Conservation (phyloP, 2,329 filamentous ascomycete genomes). For the Cladosporium velox region DNA sequence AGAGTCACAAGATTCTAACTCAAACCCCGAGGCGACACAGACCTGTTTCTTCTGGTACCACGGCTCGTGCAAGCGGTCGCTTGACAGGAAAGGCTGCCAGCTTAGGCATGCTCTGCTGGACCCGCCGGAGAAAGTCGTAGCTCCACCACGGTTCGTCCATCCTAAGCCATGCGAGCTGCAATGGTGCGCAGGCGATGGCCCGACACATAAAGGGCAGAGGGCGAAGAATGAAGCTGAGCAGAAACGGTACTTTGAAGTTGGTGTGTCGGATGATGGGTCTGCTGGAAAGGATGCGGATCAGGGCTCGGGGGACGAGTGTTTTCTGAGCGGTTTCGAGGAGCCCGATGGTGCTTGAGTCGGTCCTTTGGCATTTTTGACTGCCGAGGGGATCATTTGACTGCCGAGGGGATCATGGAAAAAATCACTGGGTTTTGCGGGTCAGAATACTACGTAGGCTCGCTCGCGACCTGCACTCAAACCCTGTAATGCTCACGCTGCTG, state of each 20-base stretch:
- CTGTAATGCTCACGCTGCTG: background rate
- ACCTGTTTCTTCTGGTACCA: constrained; percentile 14
- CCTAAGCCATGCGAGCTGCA: background rate
- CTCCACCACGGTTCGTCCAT: constrained; percentile 4
- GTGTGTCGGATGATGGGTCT: background rate
- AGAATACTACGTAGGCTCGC: background rate
- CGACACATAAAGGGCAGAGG: background rate
- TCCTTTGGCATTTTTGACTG: background rate
- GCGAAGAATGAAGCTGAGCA: background rate
- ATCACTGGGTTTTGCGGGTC: background rate
- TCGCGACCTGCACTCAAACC: background rate
- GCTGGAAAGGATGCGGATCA: background rate
- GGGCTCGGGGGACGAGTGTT: background rate
- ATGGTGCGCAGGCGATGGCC: constrained; percentile 7
- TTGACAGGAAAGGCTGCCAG: background rate
- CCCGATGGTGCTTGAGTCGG: background rate
- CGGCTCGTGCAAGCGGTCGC: background rate
- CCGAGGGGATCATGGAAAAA: background rate
- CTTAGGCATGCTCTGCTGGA: background rate
- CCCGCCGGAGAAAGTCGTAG: background rate
- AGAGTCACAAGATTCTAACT: background rate
- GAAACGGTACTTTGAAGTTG: background rate
- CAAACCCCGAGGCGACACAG: background rate
- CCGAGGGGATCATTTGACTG: no score
- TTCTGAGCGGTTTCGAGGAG: background rate